These are phyloP conservation scores for Paecilomyces niveus DNA, from an alignment of 2,329 filamentous ascomycete species.

Conservation along the genomic window DNA sequence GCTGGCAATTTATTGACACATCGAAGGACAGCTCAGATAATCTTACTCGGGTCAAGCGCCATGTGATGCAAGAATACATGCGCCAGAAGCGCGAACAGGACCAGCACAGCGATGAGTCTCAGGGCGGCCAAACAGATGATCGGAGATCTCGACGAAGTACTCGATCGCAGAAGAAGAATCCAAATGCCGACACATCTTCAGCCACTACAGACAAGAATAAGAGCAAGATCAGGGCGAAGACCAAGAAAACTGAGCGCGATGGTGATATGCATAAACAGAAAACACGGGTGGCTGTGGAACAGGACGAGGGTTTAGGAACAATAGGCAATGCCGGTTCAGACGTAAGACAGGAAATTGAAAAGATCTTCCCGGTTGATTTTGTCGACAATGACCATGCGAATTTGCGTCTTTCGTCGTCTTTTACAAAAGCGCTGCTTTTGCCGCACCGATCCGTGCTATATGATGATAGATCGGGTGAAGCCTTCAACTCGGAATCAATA, in stretches of 20 bases:
- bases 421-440: neutral
- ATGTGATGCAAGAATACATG: conserved; percentile 39
- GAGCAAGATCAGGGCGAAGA: neutral
- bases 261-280: neutral
- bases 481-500: neutral
- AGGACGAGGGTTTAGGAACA: neutral
- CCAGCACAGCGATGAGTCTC: conserved; percentile 4
- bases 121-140: neutral
- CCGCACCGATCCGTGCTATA: neutral
- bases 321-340: conserved; percentile 9
- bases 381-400: neutral
- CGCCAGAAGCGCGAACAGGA: conserved; percentile 22
- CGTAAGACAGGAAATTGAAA: conserved; percentile 7
- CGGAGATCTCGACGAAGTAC: neutral
- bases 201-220: neutral
- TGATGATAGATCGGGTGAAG: neutral
- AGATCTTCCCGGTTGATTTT: neutral
- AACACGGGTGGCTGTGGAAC: neutral
- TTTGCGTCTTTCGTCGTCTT: neutral
- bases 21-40: conserved; percentile 29
- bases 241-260: neutral
- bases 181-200: neutral
- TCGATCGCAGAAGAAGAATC: neutral
- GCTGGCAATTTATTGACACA: conserved; percentile 36
- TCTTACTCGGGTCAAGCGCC: conserved; percentile 34